Conservation (phyloP, 2,329 filamentous ascomycete species). For the Monascus ruber region DNA sequence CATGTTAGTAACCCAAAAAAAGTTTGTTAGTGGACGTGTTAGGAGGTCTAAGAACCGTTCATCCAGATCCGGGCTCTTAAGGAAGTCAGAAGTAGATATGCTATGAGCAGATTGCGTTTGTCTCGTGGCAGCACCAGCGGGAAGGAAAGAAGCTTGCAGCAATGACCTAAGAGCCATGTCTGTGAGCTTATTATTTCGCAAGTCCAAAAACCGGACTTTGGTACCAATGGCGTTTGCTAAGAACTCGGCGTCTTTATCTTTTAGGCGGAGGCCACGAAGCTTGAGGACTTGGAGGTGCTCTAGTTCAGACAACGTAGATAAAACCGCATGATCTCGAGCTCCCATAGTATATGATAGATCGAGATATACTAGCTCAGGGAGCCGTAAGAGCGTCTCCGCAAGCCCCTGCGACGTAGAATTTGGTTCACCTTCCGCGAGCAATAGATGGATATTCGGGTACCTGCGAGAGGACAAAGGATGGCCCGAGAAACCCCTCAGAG, state of each 20-base stretch:
- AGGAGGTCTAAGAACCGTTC: conserved; percentile 39
- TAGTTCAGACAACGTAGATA: conserved; percentile 37
- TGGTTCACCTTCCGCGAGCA: conserved; percentile 45
- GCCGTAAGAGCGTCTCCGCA: conserved; percentile 39
- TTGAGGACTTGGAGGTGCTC: conserved; percentile 46
- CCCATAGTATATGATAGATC: conserved; percentile 46
- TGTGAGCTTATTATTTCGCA: conserved; percentile 47
- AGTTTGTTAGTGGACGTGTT: conserved; percentile 39
- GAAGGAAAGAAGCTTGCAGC: conserved; percentile 40
- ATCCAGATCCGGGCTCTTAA: conserved; percentile 28
- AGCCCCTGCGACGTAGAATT: conserved; percentile 48
- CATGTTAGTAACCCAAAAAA: conserved; percentile 45
- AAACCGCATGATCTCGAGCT: conserved; percentile 38
- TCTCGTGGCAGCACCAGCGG: conserved; percentile 6
- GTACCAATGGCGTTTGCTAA: conserved; percentile 41
- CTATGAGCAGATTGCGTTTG: conserved; percentile 3
- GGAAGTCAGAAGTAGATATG: conserved; percentile 8
- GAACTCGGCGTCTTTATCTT: conserved; percentile 42
- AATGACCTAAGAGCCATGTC: conserved; percentile 43
- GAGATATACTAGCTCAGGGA: conserved; percentile 45
- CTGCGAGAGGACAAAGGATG: conserved; percentile 1
- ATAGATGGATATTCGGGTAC: conserved; percentile 40
- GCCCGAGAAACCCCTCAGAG: conserved; percentile 27
- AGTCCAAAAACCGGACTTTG: conserved; percentile 44
- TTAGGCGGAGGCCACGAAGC: conserved; percentile 42